phyloP scores from a whole-genome alignment of 179 eudicot species.

The Spinacia oleracea region DNA sequence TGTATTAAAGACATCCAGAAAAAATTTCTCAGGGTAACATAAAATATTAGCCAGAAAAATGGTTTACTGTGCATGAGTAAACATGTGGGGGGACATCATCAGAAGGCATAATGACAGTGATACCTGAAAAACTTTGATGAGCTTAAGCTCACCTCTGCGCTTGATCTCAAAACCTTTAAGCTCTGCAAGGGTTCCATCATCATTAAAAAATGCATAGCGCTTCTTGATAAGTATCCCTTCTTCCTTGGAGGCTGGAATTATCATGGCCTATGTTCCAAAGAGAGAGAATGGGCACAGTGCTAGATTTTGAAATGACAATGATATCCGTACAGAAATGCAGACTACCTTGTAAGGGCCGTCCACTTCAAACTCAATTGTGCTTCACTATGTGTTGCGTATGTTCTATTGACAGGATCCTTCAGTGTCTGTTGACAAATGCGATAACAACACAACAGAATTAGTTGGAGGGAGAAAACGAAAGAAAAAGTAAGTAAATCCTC shows the following conservation, averaged over 20 bases:
- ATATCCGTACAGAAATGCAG: conserved; percentile 10
- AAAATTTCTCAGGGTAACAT: neutral
- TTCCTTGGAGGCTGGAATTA: conserved; percentile 96
- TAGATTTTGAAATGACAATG: conserved; percentile 4
- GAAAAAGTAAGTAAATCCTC: neutral
- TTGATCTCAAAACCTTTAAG: conserved; percentile 99
- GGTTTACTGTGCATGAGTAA: neutral
- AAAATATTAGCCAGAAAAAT: neutral
- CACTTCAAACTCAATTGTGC: conserved; percentile 99
- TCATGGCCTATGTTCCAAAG: conserved; percentile 78
- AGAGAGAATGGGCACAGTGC: conserved; percentile 8
- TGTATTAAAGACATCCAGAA: neutral
- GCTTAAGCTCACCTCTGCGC: conserved; percentile 99
- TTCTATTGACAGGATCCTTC: conserved; percentile 76
- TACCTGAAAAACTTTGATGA: conserved; percentile 99
- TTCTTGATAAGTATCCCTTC: conserved; percentile 97
- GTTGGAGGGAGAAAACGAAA: neutral
- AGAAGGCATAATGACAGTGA: conserved; percentile 6
- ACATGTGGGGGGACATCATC: neutral
- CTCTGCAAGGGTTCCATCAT: conserved; percentile 98
- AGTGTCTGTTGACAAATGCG: conserved; percentile 62
- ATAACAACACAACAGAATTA: conserved; percentile 17
- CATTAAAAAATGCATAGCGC: conserved; percentile 98
- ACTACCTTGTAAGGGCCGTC: conserved; percentile 99
- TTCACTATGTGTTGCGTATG: conserved; percentile 84